Percentiles rank a stretch among this genome's conserved stretches.
These are phyloP conservation scores for Artomyces pyxidatus DNA, from an alignment of 768 basidiomycete species.

Conservation along the genomic window DNA sequence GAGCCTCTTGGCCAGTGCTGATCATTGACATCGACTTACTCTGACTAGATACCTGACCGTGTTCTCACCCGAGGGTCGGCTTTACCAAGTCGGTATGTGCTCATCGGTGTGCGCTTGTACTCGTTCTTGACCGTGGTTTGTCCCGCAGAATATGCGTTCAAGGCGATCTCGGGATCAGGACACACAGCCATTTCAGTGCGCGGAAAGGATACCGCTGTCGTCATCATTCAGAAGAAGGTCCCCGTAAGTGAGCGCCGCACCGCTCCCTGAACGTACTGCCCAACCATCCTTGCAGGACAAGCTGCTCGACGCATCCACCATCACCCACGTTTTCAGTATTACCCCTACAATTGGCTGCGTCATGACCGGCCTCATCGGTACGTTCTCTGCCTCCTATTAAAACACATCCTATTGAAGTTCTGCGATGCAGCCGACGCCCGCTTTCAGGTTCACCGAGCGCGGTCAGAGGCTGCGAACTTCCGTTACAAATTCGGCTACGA, in stretches of 20 bases:
- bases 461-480: slow-evolving; percentile 85
- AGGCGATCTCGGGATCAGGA: slow-evolving; percentile 95
- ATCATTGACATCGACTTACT: not conserved
- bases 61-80: slow-evolving; percentile 92
- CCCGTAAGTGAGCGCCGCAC: slow-evolving; percentile 52
- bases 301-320: slow-evolving; percentile 86
- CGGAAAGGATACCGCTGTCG: slow-evolving; percentile 90
- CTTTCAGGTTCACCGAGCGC: slow-evolving; percentile 80
- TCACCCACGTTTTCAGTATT: slow-evolving; percentile 94
- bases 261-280: not conserved
- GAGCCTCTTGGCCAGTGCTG: slow-evolving; percentile 4
- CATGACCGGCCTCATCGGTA: slow-evolving; percentile 95
- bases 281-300: slow-evolving; percentile 64
- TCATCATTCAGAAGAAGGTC: slow-evolving; percentile 98
- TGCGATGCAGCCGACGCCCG: slow-evolving; percentile 73
- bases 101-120: no score
- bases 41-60: slow-evolving; percentile 88
- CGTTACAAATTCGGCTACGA: slow-evolving; percentile 97
- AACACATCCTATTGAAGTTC: not conserved
- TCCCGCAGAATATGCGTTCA: slow-evolving; percentile 99
- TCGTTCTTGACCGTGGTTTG: not conserved
- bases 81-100: slow-evolving; percentile 94
- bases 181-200: slow-evolving; percentile 90
- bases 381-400: slow-evolving; percentile 17
- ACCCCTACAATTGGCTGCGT: slow-evolving; percentile 97